Evolutionary conservation across 768 basidiomycete genomes (phyloP).

Genomic region (Russula sp.): DNA sequence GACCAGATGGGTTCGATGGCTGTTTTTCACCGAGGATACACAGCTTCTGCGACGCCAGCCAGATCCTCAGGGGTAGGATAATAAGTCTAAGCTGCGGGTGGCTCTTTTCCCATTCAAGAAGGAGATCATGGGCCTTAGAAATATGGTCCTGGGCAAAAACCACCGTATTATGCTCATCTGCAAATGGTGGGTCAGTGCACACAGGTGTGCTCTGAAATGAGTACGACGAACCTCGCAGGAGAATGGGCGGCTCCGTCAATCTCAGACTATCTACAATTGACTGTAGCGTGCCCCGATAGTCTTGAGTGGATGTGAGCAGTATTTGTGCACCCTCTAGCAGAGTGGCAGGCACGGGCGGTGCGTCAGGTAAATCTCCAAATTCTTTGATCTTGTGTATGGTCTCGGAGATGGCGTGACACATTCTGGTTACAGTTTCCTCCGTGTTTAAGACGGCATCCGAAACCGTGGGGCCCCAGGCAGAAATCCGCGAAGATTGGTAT

Average conservation of each 20-base stretch:
- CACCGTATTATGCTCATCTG: slow-evolving; percentile 14
- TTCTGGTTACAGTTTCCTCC: slow-evolving; percentile 4
- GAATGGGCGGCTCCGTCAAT: not conserved
- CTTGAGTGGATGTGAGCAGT: slow-evolving; percentile 6
- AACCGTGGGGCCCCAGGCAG: not conserved
- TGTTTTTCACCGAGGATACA: not conserved
- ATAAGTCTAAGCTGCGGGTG: slow-evolving; percentile 28
- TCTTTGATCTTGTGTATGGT: slow-evolving; percentile 11
- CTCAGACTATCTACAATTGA: not conserved
- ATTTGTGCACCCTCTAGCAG: slow-evolving; percentile 2
- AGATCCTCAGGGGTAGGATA: slow-evolving; percentile 28
- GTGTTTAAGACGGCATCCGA: not conserved
- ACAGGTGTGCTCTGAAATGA: not conserved
- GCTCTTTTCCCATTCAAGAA: slow-evolving; percentile 12
- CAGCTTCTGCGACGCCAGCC: slow-evolving; percentile 24
- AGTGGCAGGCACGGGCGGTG: not conserved
- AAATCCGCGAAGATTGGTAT: slow-evolving; percentile 21
- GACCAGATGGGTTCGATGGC: slow-evolving; percentile 8
- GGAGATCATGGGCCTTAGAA: not conserved
- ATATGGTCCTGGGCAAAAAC: slow-evolving; percentile 8
- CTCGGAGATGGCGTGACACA: slow-evolving; percentile 14
- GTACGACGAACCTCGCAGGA: slow-evolving; percentile 9
- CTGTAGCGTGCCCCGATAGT: not conserved
- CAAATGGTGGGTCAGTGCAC: not conserved
- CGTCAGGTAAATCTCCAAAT: slow-evolving; percentile 1